Conservation (phyloP, 192 early-diverging fungal species). For the Entrophospora sp. region DNA sequence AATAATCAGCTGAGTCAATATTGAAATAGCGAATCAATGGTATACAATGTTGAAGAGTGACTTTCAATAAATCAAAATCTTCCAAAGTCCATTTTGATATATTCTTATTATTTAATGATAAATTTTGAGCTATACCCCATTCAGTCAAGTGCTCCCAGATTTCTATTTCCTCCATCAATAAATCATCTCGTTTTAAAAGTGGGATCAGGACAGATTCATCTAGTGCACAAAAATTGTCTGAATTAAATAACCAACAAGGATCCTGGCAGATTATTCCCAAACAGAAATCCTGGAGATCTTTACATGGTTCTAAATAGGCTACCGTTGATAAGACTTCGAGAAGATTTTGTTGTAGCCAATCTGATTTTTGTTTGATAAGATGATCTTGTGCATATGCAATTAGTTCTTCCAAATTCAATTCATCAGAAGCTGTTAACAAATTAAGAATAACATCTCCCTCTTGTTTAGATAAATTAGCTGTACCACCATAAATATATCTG, state of each 20-base stretch:
- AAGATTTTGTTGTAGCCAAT: slow-evolving; percentile 2
- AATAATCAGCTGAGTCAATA: background rate
- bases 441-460: background rate
- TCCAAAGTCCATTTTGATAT: background rate
- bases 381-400: slow-evolving; percentile 4
- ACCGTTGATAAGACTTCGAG: background rate
- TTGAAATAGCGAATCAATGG: background rate
- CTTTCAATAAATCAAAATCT: background rate
- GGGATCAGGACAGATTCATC: background rate
- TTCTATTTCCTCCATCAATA: slow-evolving; percentile 13
- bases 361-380: background rate
- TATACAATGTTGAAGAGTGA: background rate
- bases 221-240: background rate
- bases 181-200: slow-evolving; percentile 9
- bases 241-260: background rate
- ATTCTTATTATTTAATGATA: background rate
- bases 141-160: background rate
- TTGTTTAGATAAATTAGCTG: background rate
- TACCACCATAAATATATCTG: slow-evolving; percentile 13
- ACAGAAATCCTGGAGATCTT: background rate
- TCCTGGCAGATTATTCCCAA: background rate
- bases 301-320: too few species aligned
- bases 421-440: slow-evolving; percentile 3
- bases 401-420: background rate
- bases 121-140: slow-evolving; percentile 6